These are phyloP conservation scores for Gloeopeniophorella convolvens DNA, from an alignment of 768 basidiomycete genomes.

Conservation along the genomic window DNA sequence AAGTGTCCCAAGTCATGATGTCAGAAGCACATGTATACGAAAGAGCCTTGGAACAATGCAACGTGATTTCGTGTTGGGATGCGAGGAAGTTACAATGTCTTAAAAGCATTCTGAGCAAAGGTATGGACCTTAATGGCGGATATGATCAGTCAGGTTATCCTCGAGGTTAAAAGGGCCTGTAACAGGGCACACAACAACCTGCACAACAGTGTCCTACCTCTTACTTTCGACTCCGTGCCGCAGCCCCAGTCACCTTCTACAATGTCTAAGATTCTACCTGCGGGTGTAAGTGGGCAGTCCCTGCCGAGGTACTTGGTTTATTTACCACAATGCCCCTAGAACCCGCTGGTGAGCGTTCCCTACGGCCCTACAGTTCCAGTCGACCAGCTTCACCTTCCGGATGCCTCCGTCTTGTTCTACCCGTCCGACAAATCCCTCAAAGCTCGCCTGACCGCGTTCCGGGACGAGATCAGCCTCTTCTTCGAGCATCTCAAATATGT, in stretches of 20 bases:
- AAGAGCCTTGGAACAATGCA: not conserved
- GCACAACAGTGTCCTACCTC: constrained; percentile 8
- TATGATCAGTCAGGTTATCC: not conserved
- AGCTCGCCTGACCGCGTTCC: not conserved
- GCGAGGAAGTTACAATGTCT: not conserved
- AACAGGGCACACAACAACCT: constrained; percentile 11
- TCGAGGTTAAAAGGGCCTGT: constrained; percentile 10
- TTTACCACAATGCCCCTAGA: not conserved
- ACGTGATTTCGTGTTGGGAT: constrained; percentile 8
- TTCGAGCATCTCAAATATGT: constrained; percentile 6
- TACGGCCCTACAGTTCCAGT: too few species aligned
- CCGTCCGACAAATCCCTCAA: not conserved
- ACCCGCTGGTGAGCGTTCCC: too few species aligned
- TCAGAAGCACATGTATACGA: not conserved
- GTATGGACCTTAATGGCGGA: not conserved
- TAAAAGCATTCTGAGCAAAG: not conserved
- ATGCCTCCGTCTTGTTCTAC: too few species aligned
- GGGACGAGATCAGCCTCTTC: not conserved
- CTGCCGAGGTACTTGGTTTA: not conserved
- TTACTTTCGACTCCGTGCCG: not conserved
- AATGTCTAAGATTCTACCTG: not conserved
- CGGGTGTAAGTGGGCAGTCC: not conserved
- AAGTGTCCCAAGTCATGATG: not conserved
- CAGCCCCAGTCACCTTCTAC: not conserved
- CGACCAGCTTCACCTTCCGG: not conserved